A percentile compares a stretch with the other conserved stretches of the same genome.
These are phyloP conservation scores for Malassezia yamatoensis DNA, from an alignment of 1,284 basidiomycete genomes.

Conservation along the genomic window DNA sequence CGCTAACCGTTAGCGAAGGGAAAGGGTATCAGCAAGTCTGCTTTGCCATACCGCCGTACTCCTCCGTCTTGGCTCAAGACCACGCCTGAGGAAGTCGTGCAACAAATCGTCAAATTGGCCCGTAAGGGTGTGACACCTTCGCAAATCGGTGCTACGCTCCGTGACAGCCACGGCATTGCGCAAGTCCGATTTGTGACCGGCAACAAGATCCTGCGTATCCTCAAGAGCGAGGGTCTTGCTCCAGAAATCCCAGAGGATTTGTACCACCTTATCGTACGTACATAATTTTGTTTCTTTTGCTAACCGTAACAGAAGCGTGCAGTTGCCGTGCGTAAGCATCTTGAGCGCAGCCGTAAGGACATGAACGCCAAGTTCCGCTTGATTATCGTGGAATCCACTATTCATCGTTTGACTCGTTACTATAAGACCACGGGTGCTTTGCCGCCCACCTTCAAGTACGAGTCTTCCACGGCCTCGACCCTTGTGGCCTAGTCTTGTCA, in stretches of 20 bases:
- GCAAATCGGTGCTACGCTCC: constrained; percentile 93
- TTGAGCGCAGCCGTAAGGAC: constrained; percentile 90
- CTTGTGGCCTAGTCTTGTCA: constrained; percentile 39
- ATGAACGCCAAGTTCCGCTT: constrained; percentile 76
- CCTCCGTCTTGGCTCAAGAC: constrained; percentile 96
- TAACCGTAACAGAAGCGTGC: constrained; percentile 66
- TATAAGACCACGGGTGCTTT: constrained; percentile 98
- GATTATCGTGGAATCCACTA: constrained; percentile 95
- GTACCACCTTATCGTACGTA: constrained; percentile 74
- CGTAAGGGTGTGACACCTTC: constrained; percentile 96
- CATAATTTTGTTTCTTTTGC: neutral
- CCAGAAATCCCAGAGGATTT: constrained; percentile 98
- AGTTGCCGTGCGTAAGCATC: constrained; percentile 95
- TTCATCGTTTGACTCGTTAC: constrained; percentile 88
- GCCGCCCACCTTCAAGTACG: constrained; percentile 75
- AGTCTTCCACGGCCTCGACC: constrained; percentile 48
- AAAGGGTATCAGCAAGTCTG: constrained; percentile 61
- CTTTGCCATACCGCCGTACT: constrained; percentile 89
- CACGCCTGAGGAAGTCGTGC: constrained; percentile 83
- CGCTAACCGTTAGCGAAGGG: constrained; percentile 31
- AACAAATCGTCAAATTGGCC: constrained; percentile 93
- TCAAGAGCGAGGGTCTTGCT: constrained; percentile 90
- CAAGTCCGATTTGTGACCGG: constrained; percentile 92
- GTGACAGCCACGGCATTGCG: constrained; percentile 95
- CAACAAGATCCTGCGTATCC: constrained; percentile 98